phyloP scores from a whole-genome alignment of 768 basidiomycete species.

The Trametes cinnabarina region DNA sequence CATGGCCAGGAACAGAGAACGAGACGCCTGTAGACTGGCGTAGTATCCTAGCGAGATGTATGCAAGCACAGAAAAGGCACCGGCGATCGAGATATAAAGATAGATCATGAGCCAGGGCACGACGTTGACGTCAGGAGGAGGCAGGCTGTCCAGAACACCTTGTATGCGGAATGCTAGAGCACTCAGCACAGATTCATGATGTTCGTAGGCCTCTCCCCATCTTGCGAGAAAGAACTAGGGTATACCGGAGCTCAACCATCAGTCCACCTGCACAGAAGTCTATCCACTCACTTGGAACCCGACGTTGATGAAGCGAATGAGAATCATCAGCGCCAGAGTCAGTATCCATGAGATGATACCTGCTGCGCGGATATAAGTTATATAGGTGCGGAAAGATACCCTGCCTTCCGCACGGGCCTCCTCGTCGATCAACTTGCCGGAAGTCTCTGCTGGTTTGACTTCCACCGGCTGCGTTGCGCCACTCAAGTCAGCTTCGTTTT shows the following conservation, averaged over 20 bases:
- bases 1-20: slow-evolving; percentile 55
- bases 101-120: slow-evolving; percentile 67
- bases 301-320: slow-evolving; percentile 56
- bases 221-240: slow-evolving; percentile 59
- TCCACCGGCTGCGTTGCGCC: background rate
- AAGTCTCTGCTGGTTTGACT: slow-evolving; percentile 31
- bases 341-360: slow-evolving; percentile 55
- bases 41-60: slow-evolving; percentile 66
- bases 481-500: slow-evolving; percentile 37
- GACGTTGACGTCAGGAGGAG: slow-evolving; percentile 58
- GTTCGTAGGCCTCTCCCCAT: slow-evolving; percentile 69
- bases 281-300: slow-evolving; percentile 48
- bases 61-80: slow-evolving; percentile 50
- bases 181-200: slow-evolving; percentile 19
- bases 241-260: background rate
- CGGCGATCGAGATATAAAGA: slow-evolving; percentile 57
- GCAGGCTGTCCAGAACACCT: slow-evolving; percentile 45
- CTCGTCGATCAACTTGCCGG: slow-evolving; percentile 52
- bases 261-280: too few relatives aligned
- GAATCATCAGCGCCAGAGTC: slow-evolving; percentile 49
- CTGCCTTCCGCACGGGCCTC: slow-evolving; percentile 67
- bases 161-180: background rate
- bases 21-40: slow-evolving; percentile 64
- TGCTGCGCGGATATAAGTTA: slow-evolving; percentile 62
- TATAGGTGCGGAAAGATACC: slow-evolving; percentile 57